Base-by-base conservation (phyloP, 768 basidiomycete genomes). In the Podaxis sp. region DNA sequence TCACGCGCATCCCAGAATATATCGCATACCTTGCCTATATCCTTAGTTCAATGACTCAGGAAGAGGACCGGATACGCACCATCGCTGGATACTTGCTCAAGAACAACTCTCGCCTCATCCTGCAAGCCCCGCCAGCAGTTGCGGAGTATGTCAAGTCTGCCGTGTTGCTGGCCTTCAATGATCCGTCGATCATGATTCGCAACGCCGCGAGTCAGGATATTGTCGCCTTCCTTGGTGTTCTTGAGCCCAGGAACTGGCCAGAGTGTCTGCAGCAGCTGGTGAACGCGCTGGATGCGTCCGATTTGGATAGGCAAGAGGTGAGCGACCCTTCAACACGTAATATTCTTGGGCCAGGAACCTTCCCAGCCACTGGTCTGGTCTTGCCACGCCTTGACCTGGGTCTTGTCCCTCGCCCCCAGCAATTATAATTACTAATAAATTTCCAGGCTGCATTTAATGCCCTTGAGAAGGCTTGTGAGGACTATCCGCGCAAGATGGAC, bases 1-100 rank as follows among this genome's bases (percentile, higher is more conserved):
- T 92, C 74, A 89, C 91, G 70, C 87, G 88, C 68, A 88, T 89
- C 64, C 91, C 95, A 50, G 94, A 97, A 73, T 98, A 97, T 73
- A 88, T 94, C 62, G 95, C 90, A 60, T 98, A 99, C 82, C 87
- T 99, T 64, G 91, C 91, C 21, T 92, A 95, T 72, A 95, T 98
- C 77, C 86, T 98, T 64, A 87, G 89, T 61, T 80, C 82, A 48
- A 76, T 91, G 79, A 81, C 88, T 1, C 80, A 84, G 62, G 94
- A 98, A 76, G 90, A 95, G 70, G 94, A 93, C 71, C 89, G 91
- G 53, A 93, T 96, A 72, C 87, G 96, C 55, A 91, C 93, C 61
- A 95, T 98, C 77, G 95, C 96, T 25, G 96, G 96, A 46, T 92
- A 98, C 68, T 81, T 98, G 23, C 86, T 99, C 74, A 99, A 99